phyloP scores from a whole-genome alignment of 306 rosid species.

The Parietaria judaica region DNA sequence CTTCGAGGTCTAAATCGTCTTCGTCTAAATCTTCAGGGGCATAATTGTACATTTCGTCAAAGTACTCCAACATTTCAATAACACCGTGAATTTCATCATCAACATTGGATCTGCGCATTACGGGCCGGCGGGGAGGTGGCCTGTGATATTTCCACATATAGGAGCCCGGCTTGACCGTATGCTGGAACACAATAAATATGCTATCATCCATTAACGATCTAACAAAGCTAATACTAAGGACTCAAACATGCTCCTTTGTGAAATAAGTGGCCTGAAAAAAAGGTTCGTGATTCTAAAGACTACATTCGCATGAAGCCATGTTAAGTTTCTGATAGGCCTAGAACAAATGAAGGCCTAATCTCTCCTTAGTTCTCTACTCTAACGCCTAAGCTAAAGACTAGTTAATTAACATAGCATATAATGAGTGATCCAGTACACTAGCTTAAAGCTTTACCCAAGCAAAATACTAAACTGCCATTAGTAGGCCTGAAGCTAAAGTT shows the following conservation, averaged over 20 bases:
- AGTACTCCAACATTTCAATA: slow-evolving; percentile 24
- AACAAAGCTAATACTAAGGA: slow-evolving; percentile 24
- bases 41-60: slow-evolving; percentile 25
- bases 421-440: too few relatives aligned
- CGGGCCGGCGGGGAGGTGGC: slow-evolving; percentile 41
- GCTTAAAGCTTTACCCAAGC: too few relatives aligned
- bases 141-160: slow-evolving; percentile 41
- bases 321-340: too few relatives aligned
- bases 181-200: slow-evolving; percentile 60
- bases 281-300: slow-evolving; percentile 14
- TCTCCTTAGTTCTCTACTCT: too few relatives aligned
- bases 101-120: slow-evolving; percentile 26
- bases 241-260: slow-evolving; percentile 13
- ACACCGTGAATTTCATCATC: slow-evolving; percentile 15
- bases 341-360: too few relatives aligned
- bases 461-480: too few relatives aligned
- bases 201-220: slow-evolving; percentile 40
- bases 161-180: slow-evolving; percentile 44
- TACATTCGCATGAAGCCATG: background rate
- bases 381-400: too few relatives aligned
- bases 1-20: slow-evolving; percentile 25
- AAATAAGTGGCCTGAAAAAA: slow-evolving; percentile 23
- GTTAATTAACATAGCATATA: too few relatives aligned
- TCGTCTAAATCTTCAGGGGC: slow-evolving; percentile 22
- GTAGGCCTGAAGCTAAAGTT: too few relatives aligned